Evolutionary conservation across 2,329 filamentous ascomycete species (phyloP).

Genomic region (Rosellinia necatrix): DNA sequence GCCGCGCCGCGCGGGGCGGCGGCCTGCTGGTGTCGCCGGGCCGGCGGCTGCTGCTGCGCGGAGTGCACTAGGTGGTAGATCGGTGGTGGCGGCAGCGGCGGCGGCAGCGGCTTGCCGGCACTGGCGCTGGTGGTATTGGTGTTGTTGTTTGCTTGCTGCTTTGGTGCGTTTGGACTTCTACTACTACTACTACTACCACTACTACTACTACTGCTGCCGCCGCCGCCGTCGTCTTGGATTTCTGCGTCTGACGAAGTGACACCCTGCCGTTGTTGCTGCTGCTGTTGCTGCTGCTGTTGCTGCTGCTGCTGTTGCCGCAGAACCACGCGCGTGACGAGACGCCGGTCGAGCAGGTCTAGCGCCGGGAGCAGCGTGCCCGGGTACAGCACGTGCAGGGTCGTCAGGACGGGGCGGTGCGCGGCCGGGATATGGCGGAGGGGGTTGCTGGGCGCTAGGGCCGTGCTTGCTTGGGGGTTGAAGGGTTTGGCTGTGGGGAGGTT

Average conservation of each 20-base stretch:
- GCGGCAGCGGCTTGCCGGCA: too few species aligned
- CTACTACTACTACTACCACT: constrained; percentile 8
- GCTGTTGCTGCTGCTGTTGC: too few species aligned
- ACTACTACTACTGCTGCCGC: too few species aligned
- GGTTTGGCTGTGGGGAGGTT: too few species aligned
- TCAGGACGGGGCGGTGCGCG: constrained; percentile 61
- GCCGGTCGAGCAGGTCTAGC: constrained; percentile 82
- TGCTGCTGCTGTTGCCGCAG: constrained; percentile 16
- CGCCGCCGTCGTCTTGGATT: constrained; percentile 8
- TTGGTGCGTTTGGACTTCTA: neutral
- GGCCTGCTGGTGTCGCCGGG: constrained; percentile 35
- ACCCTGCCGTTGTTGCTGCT: too few species aligned
- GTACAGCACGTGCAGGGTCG: constrained; percentile 84
- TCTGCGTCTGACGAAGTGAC: too few species aligned
- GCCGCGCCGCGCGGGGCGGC: constrained; percentile 25
- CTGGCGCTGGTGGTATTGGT: too few species aligned
- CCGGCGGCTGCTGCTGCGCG: constrained; percentile 45
- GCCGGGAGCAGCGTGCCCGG: constrained; percentile 81
- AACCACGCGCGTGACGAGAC: constrained; percentile 66
- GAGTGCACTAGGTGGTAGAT: constrained; percentile 69
- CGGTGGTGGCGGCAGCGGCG: neutral
- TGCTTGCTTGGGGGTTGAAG: constrained; percentile 1
- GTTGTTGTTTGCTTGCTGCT: neutral
- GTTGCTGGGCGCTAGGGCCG: constrained; percentile 32
- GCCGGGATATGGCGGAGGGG: constrained; percentile 44